phyloP scores from a whole-genome alignment of 176 grass and related monocot genomes.

The Pontederia crassipes region DNA sequence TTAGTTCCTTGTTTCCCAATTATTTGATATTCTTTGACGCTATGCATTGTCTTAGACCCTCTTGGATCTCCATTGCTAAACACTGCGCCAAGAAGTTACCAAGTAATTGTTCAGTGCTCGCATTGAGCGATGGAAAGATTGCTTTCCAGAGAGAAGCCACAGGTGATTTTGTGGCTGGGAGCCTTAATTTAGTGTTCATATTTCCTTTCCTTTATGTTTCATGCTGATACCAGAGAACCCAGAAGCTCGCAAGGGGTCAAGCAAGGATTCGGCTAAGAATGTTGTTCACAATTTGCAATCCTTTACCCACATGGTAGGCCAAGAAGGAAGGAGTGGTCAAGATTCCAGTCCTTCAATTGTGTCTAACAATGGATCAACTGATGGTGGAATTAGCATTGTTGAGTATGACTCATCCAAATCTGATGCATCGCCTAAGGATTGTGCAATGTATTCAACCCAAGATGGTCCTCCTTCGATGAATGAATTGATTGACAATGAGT shows the following conservation, averaged over 20 bases:
- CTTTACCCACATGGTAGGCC: background rate
- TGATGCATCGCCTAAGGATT: constrained; percentile 26
- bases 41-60: constrained; percentile 19
- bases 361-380: background rate
- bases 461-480: constrained; percentile 14
- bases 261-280: background rate
- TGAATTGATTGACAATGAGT: constrained; percentile 19
- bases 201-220: background rate
- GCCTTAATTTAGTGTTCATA: background rate
- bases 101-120: constrained; percentile 48
- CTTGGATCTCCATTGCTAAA: constrained; percentile 50
- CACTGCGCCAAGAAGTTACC: constrained; percentile 78
- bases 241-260: background rate
- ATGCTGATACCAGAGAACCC: background rate
- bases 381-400: constrained; percentile 21
- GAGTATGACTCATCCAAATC: constrained; percentile 23
- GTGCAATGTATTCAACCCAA: constrained; percentile 7
- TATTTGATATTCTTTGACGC: background rate
- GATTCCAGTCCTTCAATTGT: too few species aligned
- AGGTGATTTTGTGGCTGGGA: background rate
- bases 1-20: background rate
- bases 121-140: constrained; percentile 73
- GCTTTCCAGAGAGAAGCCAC: constrained; percentile 39
- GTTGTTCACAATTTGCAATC: background rate
- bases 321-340: too few species aligned